Conservation (phyloP, 768 basidiomycete genomes). For the Collybia mongolica region DNA sequence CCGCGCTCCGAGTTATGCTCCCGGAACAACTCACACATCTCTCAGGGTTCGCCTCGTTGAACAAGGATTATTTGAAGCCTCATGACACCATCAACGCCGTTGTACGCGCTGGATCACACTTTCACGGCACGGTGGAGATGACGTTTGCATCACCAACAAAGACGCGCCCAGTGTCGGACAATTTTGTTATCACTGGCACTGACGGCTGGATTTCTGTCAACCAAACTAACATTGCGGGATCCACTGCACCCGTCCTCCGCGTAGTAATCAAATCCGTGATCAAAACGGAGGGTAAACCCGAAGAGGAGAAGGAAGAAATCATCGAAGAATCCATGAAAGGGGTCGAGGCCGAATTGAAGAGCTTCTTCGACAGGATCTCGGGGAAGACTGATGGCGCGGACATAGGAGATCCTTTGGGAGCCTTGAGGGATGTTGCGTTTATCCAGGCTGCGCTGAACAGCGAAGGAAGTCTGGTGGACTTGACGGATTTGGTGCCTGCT, state of each 20-base stretch:
- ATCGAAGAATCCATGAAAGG: slow-evolving; percentile 51
- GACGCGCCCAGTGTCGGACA: slow-evolving; percentile 33
- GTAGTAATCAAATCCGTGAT: slow-evolving; percentile 37
- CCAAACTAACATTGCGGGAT: slow-evolving; percentile 23
- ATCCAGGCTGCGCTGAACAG: slow-evolving; percentile 78
- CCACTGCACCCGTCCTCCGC: slow-evolving; percentile 25
- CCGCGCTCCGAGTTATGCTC: slow-evolving; percentile 61
- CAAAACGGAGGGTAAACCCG: slow-evolving; percentile 34
- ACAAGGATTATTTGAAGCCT: slow-evolving; percentile 70
- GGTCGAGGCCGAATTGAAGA: slow-evolving; percentile 52
- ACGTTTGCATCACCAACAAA: slow-evolving; percentile 58
- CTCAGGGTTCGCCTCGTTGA: slow-evolving; percentile 65
- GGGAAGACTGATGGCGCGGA: slow-evolving; percentile 46
- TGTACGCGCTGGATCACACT: slow-evolving; percentile 45
- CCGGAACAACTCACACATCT: slow-evolving; percentile 52
- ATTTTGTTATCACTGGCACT: slow-evolving; percentile 58
- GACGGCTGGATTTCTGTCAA: slow-evolving; percentile 58
- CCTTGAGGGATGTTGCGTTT: slow-evolving; percentile 74
- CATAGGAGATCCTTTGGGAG: slow-evolving; percentile 58
- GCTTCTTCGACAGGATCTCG: slow-evolving; percentile 57
- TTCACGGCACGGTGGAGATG: slow-evolving; percentile 61
- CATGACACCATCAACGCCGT: slow-evolving; percentile 75
- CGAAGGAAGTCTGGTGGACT: slow-evolving; percentile 56
- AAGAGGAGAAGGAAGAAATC: slow-evolving; percentile 47
- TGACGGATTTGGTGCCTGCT: slow-evolving; percentile 36